Base-by-base conservation (phyloP, 805 yeast genomes). In the Yarrowia keelungensis region DNA sequence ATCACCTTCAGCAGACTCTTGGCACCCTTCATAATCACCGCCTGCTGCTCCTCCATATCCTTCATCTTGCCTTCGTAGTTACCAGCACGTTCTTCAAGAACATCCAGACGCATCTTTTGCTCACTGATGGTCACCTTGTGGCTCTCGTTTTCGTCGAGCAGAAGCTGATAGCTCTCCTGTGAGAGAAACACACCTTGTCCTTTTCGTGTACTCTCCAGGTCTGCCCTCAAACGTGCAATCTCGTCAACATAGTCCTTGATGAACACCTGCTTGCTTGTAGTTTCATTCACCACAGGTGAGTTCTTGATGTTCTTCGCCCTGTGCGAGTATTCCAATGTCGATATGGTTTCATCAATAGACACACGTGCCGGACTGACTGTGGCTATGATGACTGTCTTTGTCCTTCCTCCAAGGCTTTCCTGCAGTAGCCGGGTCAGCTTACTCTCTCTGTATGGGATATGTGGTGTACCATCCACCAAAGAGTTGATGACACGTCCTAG, bases 401-500 rank as follows among this genome's bases (percentile, higher is more conserved):
- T 91, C 69, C 87, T 83, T 2, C 97, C 97, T 2, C 97, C 97
- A 3, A 92, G 80, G 0, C 93, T 89, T 73, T 90, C 95, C 73
- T 90, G 94, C 50, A 90, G 79, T 15, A 91, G 77, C 71, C 92
- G 81, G 0, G 97, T 90, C 70, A 90, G 81, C 77, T 90, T 90
- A 0, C 94, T 89, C 72, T 90, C 95, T 71, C 96, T 75, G 76
- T 91, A 92, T 0, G 98, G 97, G 43, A 93, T 86, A 76, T 91
- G 96, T 1, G 83, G 78, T 16, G 82, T 81, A 41, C 82, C 82
- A 71, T 86, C 90, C 2, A 86, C 90, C 35, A 89, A 77, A 1
- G 87, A 82, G 75, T 89, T 92, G 16, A 93, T 92, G 0, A 93
- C 97, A 70, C 97, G 81, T 1, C 98, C 98, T 51, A 93, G 81